Percentiles rank a stretch among this genome's conserved stretches.
Evolutionary conservation across 2,329 filamentous ascomycete species (phyloP).

Genomic region (Alternaria dauci): DNA sequence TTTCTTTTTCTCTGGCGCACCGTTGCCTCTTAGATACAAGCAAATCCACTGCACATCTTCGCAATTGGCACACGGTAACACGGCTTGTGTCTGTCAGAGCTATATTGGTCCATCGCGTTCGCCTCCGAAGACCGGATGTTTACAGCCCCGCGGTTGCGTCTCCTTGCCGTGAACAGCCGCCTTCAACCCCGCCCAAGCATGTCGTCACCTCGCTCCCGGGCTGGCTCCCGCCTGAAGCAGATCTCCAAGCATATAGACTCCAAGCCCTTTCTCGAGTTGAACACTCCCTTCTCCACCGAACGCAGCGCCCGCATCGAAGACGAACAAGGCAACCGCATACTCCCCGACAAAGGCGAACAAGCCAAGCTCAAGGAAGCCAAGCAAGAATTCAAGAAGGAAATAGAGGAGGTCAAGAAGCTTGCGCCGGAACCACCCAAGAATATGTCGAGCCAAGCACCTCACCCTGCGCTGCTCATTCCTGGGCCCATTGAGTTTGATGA

Average conservation of each 20-base stretch:
- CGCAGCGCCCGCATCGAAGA: conserved; percentile 61
- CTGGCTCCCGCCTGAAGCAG: conserved; percentile 63
- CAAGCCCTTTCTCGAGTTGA: conserved; percentile 65
- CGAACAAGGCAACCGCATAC: conserved; percentile 57
- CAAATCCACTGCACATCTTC: background rate
- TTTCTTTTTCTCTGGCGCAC: conserved; percentile 8
- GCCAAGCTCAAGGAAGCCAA: conserved; percentile 4
- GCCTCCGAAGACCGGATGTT: conserved; percentile 45
- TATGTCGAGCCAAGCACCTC: conserved; percentile 67
- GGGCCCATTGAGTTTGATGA: conserved; percentile 98
- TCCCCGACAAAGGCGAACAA: conserved; percentile 17
- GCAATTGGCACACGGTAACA: conserved; percentile 5
- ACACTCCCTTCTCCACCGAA: conserved; percentile 71
- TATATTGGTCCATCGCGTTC: conserved; percentile 12
- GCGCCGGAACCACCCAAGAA: conserved; percentile 28
- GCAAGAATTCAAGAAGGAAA: conserved; percentile 13
- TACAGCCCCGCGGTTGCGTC: conserved; percentile 41
- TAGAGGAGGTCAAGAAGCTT: conserved; percentile 20
- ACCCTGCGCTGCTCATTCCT: conserved; percentile 87
- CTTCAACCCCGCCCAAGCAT: conserved; percentile 40
- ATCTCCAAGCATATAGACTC: conserved; percentile 68
- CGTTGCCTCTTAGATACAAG: background rate
- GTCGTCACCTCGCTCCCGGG: conserved; percentile 43
- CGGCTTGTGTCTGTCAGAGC: conserved; percentile 8
- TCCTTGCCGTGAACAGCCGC: conserved; percentile 39